Evolutionary conservation across 306 rosid genomes (phyloP), one percentile per base, ranked within the genome.

Genomic region (Prinsepia uniflora): DNA sequence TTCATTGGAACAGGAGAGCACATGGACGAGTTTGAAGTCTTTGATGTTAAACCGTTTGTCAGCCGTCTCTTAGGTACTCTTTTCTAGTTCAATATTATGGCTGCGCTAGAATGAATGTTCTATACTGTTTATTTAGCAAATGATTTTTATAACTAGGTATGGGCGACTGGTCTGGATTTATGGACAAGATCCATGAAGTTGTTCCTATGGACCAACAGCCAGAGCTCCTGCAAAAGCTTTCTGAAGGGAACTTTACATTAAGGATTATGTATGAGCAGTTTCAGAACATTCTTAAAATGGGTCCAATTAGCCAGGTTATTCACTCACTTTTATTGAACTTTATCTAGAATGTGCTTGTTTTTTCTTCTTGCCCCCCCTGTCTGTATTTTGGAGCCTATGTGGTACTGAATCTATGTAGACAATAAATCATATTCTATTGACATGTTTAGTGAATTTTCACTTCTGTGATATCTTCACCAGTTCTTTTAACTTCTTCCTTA

Each of bases 121-220:
- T 30, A 6, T 12, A 55, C 6, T 24, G 3, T 58, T 24, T 30
- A 11, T 2, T 24, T 58, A 13, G 11, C 42, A 58, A 30, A 30
- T 24, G 63, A 18, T 58, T 6, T 58, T 30, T 30, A 58, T 41
- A 2, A 58, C 41, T 6, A 58, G 97, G 97, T 59, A 89, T 89
- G 97, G 97, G 97, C 71, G 97, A 92, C 74, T 86, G 82, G 91
- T 92, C 97, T 80, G 97, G 97, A 53, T 86, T 92, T 79, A 87
- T 89, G 96, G 96, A 92, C 85, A 92, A 92, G 82, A 87, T 92
- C 78, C 93, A 87, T 20, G 97, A 92, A 81, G 96, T 89, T 70
- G 96, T 92, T 78, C 97, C 97, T 1, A 89, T 86, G 94, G 97
- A 92, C 81, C 92, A 89, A 73, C 96, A 88, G 72, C 92, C 96